Conservation (phyloP, 768 basidiomycete species). For the Mycena epipterygia region DNA sequence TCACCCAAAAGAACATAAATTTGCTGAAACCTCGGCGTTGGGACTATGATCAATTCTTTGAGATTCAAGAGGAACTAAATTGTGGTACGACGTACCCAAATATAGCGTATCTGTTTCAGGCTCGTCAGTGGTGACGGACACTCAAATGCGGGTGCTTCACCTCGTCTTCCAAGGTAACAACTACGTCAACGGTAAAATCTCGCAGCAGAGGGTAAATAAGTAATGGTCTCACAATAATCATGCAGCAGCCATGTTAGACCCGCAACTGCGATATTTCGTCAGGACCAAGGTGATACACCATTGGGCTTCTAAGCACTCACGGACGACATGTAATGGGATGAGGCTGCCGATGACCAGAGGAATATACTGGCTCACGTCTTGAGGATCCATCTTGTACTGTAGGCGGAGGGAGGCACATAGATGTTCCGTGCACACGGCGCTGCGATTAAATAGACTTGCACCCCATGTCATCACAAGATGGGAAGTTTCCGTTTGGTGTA, state of each 20-base stretch:
- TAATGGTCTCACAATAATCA: constrained; percentile 49
- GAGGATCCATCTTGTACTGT: not conserved
- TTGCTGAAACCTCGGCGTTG: constrained; percentile 52
- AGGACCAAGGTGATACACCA: not conserved
- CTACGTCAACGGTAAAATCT: too few relatives aligned
- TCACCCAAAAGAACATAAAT: constrained; percentile 59
- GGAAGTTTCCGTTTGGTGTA: too few relatives aligned
- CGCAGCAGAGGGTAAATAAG: not conserved
- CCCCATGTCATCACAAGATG: too few relatives aligned
- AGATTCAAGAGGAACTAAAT: not conserved
- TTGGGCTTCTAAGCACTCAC: constrained; percentile 27
- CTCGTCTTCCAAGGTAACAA: constrained; percentile 52
- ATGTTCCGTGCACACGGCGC: too few relatives aligned
- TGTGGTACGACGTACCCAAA: constrained; percentile 53
- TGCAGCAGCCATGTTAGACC: constrained; percentile 55
- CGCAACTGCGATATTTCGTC: constrained; percentile 37
- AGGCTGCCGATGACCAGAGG: constrained; percentile 35
- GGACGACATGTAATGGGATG: constrained; percentile 36
- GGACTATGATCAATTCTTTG: constrained; percentile 38
- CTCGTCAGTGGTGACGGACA: not conserved
- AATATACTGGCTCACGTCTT: constrained; percentile 5
- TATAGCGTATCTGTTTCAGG: constrained; percentile 46
- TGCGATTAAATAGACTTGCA: too few relatives aligned
- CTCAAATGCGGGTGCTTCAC: constrained; percentile 29
- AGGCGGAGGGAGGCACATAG: not conserved